Percentiles rank a stretch among this genome's conserved stretches.
These are phyloP conservation scores for Aspergillus aculeatinus DNA, from an alignment of 2,329 filamentous ascomycete species.

Conservation along the genomic window DNA sequence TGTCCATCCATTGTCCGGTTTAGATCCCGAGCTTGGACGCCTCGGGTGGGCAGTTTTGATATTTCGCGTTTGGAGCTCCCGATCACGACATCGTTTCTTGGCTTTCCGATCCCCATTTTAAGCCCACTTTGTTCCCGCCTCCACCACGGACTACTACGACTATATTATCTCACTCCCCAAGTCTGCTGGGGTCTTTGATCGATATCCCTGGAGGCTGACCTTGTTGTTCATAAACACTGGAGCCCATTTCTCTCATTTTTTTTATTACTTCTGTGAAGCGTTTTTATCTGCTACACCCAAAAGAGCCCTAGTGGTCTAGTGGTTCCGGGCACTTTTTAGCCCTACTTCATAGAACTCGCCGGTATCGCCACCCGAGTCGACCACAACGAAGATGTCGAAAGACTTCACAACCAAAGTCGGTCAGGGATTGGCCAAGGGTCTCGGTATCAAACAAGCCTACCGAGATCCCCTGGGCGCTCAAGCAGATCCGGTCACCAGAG, in stretches of 20 bases:
- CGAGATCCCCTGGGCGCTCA: slow-evolving; percentile 55
- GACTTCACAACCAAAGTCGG: slow-evolving; percentile 59
- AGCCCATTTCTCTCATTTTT: not conserved
- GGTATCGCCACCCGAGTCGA: not conserved
- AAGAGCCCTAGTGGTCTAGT: not conserved
- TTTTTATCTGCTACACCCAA: not conserved
- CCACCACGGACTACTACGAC: slow-evolving; percentile 3
- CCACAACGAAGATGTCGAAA: slow-evolving; percentile 30
- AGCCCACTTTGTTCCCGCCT: slow-evolving; percentile 12
- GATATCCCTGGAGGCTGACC: slow-evolving; percentile 3
- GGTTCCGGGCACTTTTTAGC: not conserved
- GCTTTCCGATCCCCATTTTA: slow-evolving; percentile 17
- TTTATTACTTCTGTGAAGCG: not conserved
- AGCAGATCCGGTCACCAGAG: slow-evolving; percentile 65
- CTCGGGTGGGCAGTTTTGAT: slow-evolving; percentile 16
- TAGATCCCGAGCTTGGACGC: slow-evolving; percentile 1
- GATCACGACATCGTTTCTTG: slow-evolving; percentile 33
- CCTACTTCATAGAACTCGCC: not conserved
- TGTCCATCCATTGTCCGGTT: slow-evolving; percentile 3
- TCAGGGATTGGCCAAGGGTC: slow-evolving; percentile 70
- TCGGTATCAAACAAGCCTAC: slow-evolving; percentile 79
- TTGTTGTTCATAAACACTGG: not conserved
- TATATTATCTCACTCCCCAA: slow-evolving; percentile 10
- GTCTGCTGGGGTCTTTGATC: slow-evolving; percentile 14
- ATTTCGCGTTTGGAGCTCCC: slow-evolving; percentile 22